Base-by-base conservation (phyloP, 768 basidiomycete genomes). In the Lepiota venenata region DNA sequence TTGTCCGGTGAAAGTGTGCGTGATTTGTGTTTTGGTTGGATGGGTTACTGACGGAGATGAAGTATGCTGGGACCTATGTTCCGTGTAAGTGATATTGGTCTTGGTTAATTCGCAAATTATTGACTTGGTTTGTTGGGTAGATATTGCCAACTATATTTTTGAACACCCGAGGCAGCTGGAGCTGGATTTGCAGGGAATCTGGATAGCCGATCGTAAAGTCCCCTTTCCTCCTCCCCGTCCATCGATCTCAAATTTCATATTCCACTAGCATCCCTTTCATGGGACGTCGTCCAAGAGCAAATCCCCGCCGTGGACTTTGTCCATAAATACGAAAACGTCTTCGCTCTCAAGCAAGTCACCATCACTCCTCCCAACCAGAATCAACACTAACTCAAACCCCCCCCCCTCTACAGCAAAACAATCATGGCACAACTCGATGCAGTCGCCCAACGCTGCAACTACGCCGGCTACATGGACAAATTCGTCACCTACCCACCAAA, bases 301-400 rank as follows among this genome's bases (percentile, higher is more conserved):
- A 85, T 91, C 43, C 85, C 88, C 1, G 87, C 86, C 0, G 83
- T 89, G 22, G 71, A 77, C 55, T 90, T 90, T 56, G 88, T 91
- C 4, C 79, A 88, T 64, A 85, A 86, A 67, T 88, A 84, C 52
- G 66, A 82, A 58, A 72, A 80, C 56, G 79, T 90, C 11, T 90
- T 91, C 62, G 73, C 85, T 0, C 77, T 91, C 69, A 87, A 88
- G 87, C 88, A 57, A 25, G 82, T 61, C 6, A n/a, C n/a, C n/a
- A n/a, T n/a, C 38, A 3, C 22, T 32, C 9, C 20, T 6, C 32
- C 15, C 38, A n/a, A 42, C 21, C 15, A 39, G 32, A 15, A 38
- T n/a, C n/a, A n/a, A n/a, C n/a, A n/a, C 52, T 53, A 47, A 40
- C 51, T 40, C 39, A 36, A 25, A 2, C 25, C 25, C 25, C 25